A percentile compares a stretch with the other conserved stretches of the same genome.
Conservation (phyloP, 495 filamentous ascomycete species). For the Pyronema omphalodes region DNA sequence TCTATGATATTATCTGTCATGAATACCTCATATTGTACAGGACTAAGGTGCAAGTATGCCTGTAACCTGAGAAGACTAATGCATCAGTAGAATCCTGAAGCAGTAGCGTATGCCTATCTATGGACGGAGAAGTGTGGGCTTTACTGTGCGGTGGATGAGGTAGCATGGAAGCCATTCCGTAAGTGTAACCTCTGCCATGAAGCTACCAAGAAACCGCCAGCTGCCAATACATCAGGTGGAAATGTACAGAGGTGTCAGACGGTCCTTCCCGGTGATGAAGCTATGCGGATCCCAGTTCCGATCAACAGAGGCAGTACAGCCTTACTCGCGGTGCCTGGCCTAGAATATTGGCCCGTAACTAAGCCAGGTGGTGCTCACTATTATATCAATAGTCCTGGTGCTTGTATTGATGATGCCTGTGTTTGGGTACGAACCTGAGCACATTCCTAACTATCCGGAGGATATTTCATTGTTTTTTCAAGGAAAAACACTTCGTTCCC, state of each 20-base stretch:
- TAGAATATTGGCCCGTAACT: slow-evolving; percentile 37
- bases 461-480: too few relatives aligned
- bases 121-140: slow-evolving; percentile 45
- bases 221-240: slow-evolving; percentile 41
- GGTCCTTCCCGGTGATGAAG: slow-evolving; percentile 58
- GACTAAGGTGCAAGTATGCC: background rate
- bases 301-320: slow-evolving; percentile 28
- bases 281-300: slow-evolving; percentile 60
- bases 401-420: slow-evolving; percentile 39
- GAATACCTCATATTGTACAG: background rate
- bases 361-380: slow-evolving; percentile 49
- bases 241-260: slow-evolving; percentile 59
- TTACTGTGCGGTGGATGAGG: slow-evolving; percentile 45
- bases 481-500: too few relatives aligned
- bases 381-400: slow-evolving; percentile 58
- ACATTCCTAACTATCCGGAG: too few relatives aligned
- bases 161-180: slow-evolving; percentile 48
- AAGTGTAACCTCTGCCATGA: slow-evolving; percentile 47
- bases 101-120: background rate
- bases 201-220: slow-evolving; percentile 42
- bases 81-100: background rate
- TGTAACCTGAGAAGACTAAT: background rate
- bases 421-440: too few relatives aligned
- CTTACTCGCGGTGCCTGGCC: slow-evolving; percentile 47
- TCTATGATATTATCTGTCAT: too few relatives aligned